Base-by-base conservation (phyloP, 495 filamentous ascomycete genomes). In the Cenococcum geophilum region DNA sequence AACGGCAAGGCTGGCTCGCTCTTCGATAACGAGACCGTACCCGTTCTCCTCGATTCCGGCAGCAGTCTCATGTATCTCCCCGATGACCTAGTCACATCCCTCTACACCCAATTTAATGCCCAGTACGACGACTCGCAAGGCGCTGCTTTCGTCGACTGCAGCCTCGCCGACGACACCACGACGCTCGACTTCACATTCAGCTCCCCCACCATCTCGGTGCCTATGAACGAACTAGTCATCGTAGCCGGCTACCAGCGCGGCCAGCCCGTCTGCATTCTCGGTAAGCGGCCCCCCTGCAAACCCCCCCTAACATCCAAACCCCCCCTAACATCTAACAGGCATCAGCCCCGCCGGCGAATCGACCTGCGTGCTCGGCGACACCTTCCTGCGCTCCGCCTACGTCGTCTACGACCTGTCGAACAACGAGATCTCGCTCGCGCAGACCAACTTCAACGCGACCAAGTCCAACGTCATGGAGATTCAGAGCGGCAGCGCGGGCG, bases 391-490 rank as follows among this genome's bases (percentile, higher is more conserved):
- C 58, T 89, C 85, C 36, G 91, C 92, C 0, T 98, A 97, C 68
- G 84, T 96, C 27, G 92, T 98, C 0, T 97, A 91, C 68, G 92
- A 97, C 67, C 76, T 97, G 16, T 80, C 78, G 14, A 96, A 92
- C 70, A 90, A 96, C 73, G 80, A 91, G 74, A 92, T 98, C 59
- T 87, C 86, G 11, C 73, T 98, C 42, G 92, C 90, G 12, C 87
- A 89, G 69, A 93, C 92, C 1, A 83, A 82, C 49, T 96, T 95
- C 75, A 90, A 96, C 69, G 74, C 83, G 4, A 87, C 85, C 0
- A 65, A 72, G 4, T 79, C 79, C 22, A 79, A 83, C 48, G 76
- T 96, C 50, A 63, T 79, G 16, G 92, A 95, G 73, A 95, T 97
- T 60, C 80, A 80, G 4, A 79, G 76, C 5, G 89, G 89, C 0